Evolutionary conservation across 768 basidiomycete genomes (phyloP), one percentile per base, ranked within the genome.

Genomic region (Tremella yokohamensis): DNA sequence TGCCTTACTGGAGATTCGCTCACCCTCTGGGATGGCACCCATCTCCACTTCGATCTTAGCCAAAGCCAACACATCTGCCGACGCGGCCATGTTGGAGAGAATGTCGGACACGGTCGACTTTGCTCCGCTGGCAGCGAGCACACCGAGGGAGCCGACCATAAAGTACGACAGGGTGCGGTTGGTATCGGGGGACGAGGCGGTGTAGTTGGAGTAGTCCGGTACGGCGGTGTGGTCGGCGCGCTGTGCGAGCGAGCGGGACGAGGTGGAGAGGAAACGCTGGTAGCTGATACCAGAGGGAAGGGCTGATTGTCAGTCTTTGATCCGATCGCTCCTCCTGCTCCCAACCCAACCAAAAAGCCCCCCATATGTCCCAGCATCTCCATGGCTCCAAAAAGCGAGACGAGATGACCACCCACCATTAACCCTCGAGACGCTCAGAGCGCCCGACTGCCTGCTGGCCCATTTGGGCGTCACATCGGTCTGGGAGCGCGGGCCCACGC

Each of bases 1-100:
- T 24, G 8, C 53, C 15, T 15, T 16, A 22, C n/a, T n/a, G 4
- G 39, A 4, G 42, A 22, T n/a, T 15, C 6, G 15, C 92, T 72
- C 62, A 74, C 75, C 92, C 83, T 97, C 91, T 38, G 96, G 96
- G 72, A 99, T 98, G 60, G 79, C 81, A 54, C 80, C 79, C 60
- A 99, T 84, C 39, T 94, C 90, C 59, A 99, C 85, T 79, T 99
- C 96, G 61, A 97, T 90, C 81, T 97, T 98, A 61, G 96, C 96
- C 65, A 98, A 83, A 50, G 96, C 96, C 69, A 98, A 85, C 53
- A 99, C 94, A 75, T 99, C 96, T 37, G 94, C 92, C 39, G 92
- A 94, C 20, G 96, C 96, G 52, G 90, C 83, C 91, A 99, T 94
- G 63, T 90, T 92, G 73, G 87, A 84, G 60, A 99, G 82, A 80